A percentile compares a stretch with the other conserved stretches of the same genome.
Conservation (phyloP, 1,284 basidiomycete species). For the Cutaneotrichosporon sp. region DNA sequence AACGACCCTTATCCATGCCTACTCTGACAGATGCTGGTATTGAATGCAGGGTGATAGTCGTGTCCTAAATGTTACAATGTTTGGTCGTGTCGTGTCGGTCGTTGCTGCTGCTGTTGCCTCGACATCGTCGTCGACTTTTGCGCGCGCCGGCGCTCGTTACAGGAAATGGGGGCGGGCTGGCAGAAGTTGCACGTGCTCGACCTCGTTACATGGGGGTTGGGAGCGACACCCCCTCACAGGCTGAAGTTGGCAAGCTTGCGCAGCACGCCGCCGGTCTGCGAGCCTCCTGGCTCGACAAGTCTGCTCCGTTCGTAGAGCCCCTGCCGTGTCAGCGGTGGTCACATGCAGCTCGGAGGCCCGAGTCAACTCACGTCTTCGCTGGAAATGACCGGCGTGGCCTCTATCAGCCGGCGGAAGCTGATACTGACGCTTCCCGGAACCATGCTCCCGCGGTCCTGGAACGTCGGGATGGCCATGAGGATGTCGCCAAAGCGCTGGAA, state of each 20-base stretch:
- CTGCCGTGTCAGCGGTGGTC: conserved; percentile 26
- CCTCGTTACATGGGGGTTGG: not conserved
- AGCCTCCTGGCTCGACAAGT: conserved; percentile 28
- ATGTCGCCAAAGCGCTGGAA: conserved; percentile 46
- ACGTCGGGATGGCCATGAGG: conserved; percentile 40
- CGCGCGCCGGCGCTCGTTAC: too few relatives aligned
- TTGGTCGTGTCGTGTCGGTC: not conserved
- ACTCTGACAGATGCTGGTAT: not conserved
- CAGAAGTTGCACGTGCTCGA: too few relatives aligned
- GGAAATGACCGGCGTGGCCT: conserved; percentile 40
- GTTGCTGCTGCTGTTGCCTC: not conserved
- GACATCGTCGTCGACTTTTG: not conserved
- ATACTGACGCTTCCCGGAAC: conserved; percentile 27
- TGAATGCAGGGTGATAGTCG: conserved; percentile 5
- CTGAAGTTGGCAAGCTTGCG: conserved; percentile 25
- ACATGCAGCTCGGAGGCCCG: not conserved
- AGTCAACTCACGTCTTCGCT: conserved; percentile 47
- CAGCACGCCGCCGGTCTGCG: conserved; percentile 20
- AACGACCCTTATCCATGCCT: not conserved
- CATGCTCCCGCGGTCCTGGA: conserved; percentile 37
- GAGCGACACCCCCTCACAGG: conserved; percentile 11
- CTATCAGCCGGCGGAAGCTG: conserved; percentile 35
- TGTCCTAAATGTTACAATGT: conserved; percentile 1
- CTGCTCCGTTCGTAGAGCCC: conserved; percentile 37
- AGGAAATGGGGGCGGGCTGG: too few relatives aligned